These are phyloP conservation scores for Priceomyces castillae DNA, from an alignment of 805 yeast genomes.

Conservation along the genomic window DNA sequence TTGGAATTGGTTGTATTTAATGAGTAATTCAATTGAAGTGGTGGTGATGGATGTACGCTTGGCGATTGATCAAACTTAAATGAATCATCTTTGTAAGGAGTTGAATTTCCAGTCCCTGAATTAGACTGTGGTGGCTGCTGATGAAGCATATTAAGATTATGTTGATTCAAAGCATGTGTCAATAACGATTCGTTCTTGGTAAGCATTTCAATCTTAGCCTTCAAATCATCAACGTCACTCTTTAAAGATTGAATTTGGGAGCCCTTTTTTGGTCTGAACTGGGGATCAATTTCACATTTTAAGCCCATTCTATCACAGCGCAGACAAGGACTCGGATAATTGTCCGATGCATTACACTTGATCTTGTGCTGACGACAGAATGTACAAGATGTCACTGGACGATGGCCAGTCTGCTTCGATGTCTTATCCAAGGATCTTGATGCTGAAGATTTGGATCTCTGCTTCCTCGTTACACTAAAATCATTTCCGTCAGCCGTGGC, in stretches of 20 bases:
- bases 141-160: slow-evolving; percentile 30
- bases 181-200: slow-evolving; percentile 63
- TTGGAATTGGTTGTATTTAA: slow-evolving; percentile 5
- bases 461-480: slow-evolving; percentile 2
- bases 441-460: slow-evolving; percentile 6
- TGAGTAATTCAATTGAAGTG: slow-evolving; percentile 16
- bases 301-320: slow-evolving; percentile 79
- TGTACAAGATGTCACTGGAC: slow-evolving; percentile 92
- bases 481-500: slow-evolving; percentile 1
- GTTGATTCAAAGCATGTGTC: slow-evolving; percentile 58
- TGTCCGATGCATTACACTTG: slow-evolving; percentile 85
- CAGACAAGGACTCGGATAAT: slow-evolving; percentile 77
- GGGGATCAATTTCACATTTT: slow-evolving; percentile 86
- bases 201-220: slow-evolving; percentile 65
- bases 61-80: slow-evolving; percentile 11
- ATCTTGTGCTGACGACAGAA: slow-evolving; percentile 94
- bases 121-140: slow-evolving; percentile 12
- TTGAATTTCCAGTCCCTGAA: slow-evolving; percentile 5
- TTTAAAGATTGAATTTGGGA: slow-evolving; percentile 81
- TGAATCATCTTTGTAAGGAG: slow-evolving; percentile 9
- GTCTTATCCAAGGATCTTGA: slow-evolving; percentile 5
- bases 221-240: slow-evolving; percentile 80
- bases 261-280: slow-evolving; percentile 87
- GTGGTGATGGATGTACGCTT: slow-evolving; percentile 8
- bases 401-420: slow-evolving; percentile 46